Base-by-base conservation (phyloP, 306 rosid species). In the Cucumis melo region DNA sequence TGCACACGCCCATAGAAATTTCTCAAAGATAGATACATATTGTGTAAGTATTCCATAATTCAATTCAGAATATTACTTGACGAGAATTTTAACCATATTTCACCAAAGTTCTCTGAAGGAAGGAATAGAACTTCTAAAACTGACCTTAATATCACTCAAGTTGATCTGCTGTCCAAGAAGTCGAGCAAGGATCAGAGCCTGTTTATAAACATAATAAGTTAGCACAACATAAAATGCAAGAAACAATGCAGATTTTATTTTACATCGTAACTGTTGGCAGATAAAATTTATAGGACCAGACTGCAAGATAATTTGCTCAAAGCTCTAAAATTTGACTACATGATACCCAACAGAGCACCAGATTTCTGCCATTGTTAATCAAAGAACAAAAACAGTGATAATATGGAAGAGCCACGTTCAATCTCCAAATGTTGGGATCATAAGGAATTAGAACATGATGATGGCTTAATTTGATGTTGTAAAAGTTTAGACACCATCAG, bases 151-250 rank as follows among this genome's bases (percentile, higher is more conserved):
- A 80, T 67, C 86, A 77, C 90, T 90, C 86, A 93, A 55, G 85
- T 80, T 89, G 67, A 88, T 80, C 53, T 72, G 83, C 77, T 10
- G 53, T 42, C 98, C 97, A 71, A 93, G 92, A 84, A 91, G 91
- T 67, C 97, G 84, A 72, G 98, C 91, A 84, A 93, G 96, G 79
- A 93, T 93, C 85, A 93, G 87, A 78, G 90, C 97, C 98, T 93
- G 92, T 77, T 76, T 53, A 46, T 77, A 62, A 48, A 61, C 53
- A 75, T 58, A 39, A 59, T 75, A 39, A 29, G 78, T 20, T 20
- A 73, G 16, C 55, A 73, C 19, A 32, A 73, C 46, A 53, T 73
- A 2, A 73, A 51, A 73, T 53, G 16, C 27, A 14, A 70, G 57
- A 16, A 42, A 13, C 20, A 1, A 70, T 41, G 16, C 74, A 23